Evolutionary conservation across 345 rosid genomes (phyloP).

Genomic region (Eucalyptus pauciflora): DNA sequence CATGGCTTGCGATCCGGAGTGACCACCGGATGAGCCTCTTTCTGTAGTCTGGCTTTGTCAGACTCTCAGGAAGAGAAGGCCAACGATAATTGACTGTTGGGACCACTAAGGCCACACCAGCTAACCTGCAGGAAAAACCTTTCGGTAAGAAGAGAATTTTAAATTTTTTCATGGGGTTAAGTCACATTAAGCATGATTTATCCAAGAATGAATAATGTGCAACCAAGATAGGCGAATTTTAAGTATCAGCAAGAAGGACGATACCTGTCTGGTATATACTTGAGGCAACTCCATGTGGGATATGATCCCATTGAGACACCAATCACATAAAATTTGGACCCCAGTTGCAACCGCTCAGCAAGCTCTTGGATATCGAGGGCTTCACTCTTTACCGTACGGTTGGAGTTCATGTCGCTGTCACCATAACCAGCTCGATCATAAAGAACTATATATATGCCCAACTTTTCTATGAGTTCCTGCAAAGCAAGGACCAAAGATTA

Average conservation of each 20-base stretch:
- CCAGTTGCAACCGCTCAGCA: conserved; percentile 58
- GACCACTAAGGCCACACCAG: conserved; percentile 65
- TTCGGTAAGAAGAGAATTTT: background rate
- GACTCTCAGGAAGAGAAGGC: conserved; percentile 59
- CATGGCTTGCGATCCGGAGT: conserved; percentile 42
- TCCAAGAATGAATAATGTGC: background rate
- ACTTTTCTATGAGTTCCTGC: conserved; percentile 63
- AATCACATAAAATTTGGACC: conserved; percentile 59
- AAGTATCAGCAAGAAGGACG: background rate
- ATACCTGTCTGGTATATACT: conserved; percentile 76
- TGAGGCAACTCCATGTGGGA: conserved; percentile 85
- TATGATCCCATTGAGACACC: conserved; percentile 93
- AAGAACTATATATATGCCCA: conserved; percentile 54
- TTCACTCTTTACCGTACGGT: conserved; percentile 64
- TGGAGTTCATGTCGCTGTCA: conserved; percentile 68
- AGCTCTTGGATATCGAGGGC: conserved; percentile 69
- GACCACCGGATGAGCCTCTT: conserved; percentile 40
- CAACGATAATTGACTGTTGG: conserved; percentile 69
- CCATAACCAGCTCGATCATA: conserved; percentile 93
- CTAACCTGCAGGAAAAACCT: conserved; percentile 35
- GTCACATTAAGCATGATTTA: background rate
- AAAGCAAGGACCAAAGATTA: conserved; percentile 19
- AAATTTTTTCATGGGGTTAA: background rate
- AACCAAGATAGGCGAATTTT: background rate
- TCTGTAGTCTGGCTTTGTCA: conserved; percentile 51